Base-by-base conservation (phyloP, 2,329 filamentous ascomycete species). In the Tolypocladium tundrense region DNA sequence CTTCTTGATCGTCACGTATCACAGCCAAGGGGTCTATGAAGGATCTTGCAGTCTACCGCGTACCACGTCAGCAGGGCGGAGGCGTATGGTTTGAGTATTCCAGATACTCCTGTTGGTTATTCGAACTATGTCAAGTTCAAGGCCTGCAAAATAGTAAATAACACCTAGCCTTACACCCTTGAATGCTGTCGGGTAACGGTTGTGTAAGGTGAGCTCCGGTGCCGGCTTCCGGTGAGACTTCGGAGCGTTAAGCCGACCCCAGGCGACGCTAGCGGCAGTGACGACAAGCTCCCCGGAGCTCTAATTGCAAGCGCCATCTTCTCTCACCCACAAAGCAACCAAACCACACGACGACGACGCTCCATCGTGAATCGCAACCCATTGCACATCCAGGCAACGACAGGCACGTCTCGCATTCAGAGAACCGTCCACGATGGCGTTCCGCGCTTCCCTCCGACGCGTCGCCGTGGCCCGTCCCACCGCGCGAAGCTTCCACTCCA, bases 401-500 rank as follows among this genome's bases (percentile, higher is more conserved):
- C 10, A 51, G 31, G 10, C 48, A 35, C 45, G 16, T 27, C 45
- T 51, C 16, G 16, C 19, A 8, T 8, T n/a, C 19, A 21, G 4
- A 13, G 9, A 35, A 9, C 2, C 16, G 24, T 31, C 37, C 59
- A 57, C 31, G 57, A 75, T 76, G 73, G 66, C 73, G 41, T 72
- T 74, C 67, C 72, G 72, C 57, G 60, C 65, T 55, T 66, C 71
- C 48, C 59, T 73, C 52, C 69, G 72, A 57, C 72, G 69, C 43
- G 61, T 67, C 52, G 67, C 67, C 43, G 63, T 69, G 57, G 64
- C 68, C 52, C 67, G 68, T 50, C 67, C 73, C 56, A 59, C 67
- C 27, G 59, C 62, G 6, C 73, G 75, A 60, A 65, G 65, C 65
- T 92, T 92, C 78, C 87, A 90, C 76, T 77, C 79, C 62, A 84